Evolutionary conservation across 2,329 filamentous ascomycete species (phyloP).

Genomic region (Diaporthe citrichinensis): DNA sequence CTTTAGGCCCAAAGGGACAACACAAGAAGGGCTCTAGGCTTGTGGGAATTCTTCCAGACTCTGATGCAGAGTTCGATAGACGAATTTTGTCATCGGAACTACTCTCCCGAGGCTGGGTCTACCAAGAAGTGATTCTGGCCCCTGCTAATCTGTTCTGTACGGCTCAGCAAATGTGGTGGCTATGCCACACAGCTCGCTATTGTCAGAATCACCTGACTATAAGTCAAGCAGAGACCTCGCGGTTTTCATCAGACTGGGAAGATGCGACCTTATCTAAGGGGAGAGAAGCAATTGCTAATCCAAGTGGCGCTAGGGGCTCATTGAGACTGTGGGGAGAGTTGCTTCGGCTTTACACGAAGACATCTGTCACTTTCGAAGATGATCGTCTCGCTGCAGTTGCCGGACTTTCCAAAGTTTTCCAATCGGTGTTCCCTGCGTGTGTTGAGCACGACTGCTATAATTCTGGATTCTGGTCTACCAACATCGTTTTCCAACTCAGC

Average conservation of each 20-base stretch:
- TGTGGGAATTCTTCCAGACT: neutral
- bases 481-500: neutral
- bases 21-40: neutral
- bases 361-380: neutral
- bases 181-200: neutral
- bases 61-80: neutral
- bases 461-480: neutral
- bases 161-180: conserved; percentile 9
- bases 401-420: neutral
- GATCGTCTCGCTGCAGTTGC: neutral
- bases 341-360: neutral
- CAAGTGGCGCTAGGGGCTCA: accelerated
- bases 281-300: neutral
- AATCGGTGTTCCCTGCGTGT: neutral
- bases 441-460: neutral
- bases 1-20: neutral
- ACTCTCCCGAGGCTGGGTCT: conserved; percentile 24
- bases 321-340: neutral
- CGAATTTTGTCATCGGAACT: neutral
- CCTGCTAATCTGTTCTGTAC: conserved; percentile 22
- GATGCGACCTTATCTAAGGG: neutral
- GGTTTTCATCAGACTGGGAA: neutral
- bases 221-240: no score
- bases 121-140: conserved; percentile 9
- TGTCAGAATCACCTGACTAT: neutral